A percentile compares a stretch with the other conserved stretches of the same genome.
Evolutionary conservation across 129 eudicot species (phyloP).

Genomic region (Chrysanthemum seticuspe): DNA sequence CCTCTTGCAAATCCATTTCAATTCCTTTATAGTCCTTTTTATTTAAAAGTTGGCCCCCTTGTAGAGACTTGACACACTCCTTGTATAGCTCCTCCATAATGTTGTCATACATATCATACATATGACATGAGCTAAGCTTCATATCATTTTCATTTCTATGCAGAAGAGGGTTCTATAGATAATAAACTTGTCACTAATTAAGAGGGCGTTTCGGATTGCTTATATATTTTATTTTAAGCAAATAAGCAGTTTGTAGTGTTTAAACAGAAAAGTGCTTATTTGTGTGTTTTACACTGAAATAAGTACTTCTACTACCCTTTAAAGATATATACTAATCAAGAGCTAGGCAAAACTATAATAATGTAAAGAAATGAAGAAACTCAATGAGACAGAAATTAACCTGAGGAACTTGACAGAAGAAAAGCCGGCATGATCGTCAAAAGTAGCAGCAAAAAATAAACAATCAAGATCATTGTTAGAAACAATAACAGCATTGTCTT

Average conservation of each 20-base stretch:
- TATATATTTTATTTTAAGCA: too few relatives aligned
- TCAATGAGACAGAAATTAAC: conserved; percentile 30
- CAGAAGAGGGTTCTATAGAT: too few relatives aligned
- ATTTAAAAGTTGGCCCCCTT: conserved; percentile 57
- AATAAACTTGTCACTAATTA: too few relatives aligned
- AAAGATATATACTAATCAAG: too few relatives aligned
- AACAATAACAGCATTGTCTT: conserved; percentile 74
- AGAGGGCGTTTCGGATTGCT: too few relatives aligned
- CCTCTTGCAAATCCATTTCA: conserved; percentile 55
- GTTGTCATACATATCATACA: background rate
- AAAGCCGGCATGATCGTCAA: conserved; percentile 93
- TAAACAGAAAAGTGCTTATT: too few relatives aligned
- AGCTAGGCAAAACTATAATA: too few relatives aligned
- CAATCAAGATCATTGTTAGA: conserved; percentile 46
- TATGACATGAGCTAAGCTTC: background rate
- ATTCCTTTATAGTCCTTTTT: conserved; percentile 52
- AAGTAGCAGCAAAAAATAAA: conserved; percentile 81
- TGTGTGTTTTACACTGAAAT: too few relatives aligned
- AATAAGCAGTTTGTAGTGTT: too few relatives aligned
- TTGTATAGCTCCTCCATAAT: conserved; percentile 85
- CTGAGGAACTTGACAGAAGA: conserved; percentile 85
- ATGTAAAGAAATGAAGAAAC: background rate
- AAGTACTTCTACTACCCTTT: too few relatives aligned
- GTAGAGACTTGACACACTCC: conserved; percentile 75
- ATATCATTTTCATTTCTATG: background rate